Evolutionary conservation across 495 filamentous ascomycete genomes (phyloP).

Genomic region (Penicillium salamii): DNA sequence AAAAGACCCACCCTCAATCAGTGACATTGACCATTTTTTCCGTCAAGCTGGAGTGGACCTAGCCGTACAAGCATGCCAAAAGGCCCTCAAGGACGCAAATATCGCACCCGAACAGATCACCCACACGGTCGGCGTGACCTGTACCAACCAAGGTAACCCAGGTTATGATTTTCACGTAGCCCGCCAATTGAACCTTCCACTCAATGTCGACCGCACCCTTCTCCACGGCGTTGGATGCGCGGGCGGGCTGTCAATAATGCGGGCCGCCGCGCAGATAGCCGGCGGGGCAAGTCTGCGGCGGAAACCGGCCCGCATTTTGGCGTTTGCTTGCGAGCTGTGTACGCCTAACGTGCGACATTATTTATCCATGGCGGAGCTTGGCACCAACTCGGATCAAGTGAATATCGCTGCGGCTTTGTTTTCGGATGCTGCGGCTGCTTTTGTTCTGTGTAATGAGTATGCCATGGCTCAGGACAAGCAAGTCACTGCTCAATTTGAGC

Average conservation of each 20-base stretch:
- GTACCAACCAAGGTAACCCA: conserved; percentile 65
- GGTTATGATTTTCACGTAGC: conserved; percentile 64
- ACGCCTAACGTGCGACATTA: conserved; percentile 57
- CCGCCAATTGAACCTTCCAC: conserved; percentile 48
- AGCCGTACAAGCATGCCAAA: conserved; percentile 53
- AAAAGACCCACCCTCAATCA: conserved; percentile 50
- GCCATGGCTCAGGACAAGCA: conserved; percentile 12
- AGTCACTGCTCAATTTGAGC: conserved; percentile 44
- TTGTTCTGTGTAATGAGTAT: conserved; percentile 54
- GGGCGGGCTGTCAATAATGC: conserved; percentile 61
- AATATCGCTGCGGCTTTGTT: conserved; percentile 61
- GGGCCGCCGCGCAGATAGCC: conserved; percentile 60
- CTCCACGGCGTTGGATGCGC: conserved; percentile 63
- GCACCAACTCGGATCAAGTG: conserved; percentile 39
- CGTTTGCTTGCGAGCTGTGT: conserved; percentile 59
- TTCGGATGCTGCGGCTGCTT: conserved; percentile 59
- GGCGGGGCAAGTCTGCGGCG: conserved; percentile 51
- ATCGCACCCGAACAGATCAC: conserved; percentile 52
- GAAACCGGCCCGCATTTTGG: conserved; percentile 32
- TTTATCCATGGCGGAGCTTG: conserved; percentile 36
- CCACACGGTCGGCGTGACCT: conserved; percentile 64
- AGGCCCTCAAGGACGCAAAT: conserved; percentile 54
- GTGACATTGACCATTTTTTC: conserved; percentile 52
- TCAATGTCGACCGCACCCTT: conserved; percentile 54
- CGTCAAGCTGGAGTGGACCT: conserved; percentile 57